phyloP scores from a whole-genome alignment of 768 basidiomycete genomes.

The Chalciporus pseudorubinellus region DNA sequence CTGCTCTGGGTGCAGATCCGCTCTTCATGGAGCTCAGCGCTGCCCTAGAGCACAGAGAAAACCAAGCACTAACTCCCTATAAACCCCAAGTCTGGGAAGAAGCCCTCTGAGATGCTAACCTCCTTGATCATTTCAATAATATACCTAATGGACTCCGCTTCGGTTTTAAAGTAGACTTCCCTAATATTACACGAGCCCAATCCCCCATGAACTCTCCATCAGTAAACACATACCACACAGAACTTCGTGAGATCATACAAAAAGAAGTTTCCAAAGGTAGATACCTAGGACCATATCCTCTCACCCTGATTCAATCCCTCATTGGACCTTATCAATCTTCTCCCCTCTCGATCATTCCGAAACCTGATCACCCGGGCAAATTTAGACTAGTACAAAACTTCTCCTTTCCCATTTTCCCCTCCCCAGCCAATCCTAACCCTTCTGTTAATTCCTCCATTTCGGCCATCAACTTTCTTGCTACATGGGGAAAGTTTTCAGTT shows the following conservation, averaged over 20 bases:
- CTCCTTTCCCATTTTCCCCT: constrained; percentile 8
- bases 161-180: constrained; percentile 8
- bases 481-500: background rate
- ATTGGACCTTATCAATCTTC: constrained; percentile 22
- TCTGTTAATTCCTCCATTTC: background rate
- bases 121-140: background rate
- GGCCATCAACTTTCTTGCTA: background rate
- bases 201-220: constrained; percentile 1
- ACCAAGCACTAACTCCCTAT: constrained; percentile 1
- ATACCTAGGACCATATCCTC: constrained; percentile 16
- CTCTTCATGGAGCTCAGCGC: constrained; percentile 2
- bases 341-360: constrained; percentile 20
- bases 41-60: constrained; percentile 9
- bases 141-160: background rate
- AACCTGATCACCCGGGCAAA: constrained; percentile 12
- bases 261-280: constrained; percentile 7
- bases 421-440: background rate
- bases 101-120: background rate
- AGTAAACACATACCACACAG: background rate
- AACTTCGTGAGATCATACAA: background rate
- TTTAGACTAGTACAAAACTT: constrained; percentile 19
- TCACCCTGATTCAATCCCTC: background rate
- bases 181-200: background rate
- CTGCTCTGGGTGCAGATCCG: constrained; percentile 1
- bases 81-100: constrained; percentile 1